Conservation (phyloP, 345 rosid species). For the Eucalyptus pauciflora region DNA sequence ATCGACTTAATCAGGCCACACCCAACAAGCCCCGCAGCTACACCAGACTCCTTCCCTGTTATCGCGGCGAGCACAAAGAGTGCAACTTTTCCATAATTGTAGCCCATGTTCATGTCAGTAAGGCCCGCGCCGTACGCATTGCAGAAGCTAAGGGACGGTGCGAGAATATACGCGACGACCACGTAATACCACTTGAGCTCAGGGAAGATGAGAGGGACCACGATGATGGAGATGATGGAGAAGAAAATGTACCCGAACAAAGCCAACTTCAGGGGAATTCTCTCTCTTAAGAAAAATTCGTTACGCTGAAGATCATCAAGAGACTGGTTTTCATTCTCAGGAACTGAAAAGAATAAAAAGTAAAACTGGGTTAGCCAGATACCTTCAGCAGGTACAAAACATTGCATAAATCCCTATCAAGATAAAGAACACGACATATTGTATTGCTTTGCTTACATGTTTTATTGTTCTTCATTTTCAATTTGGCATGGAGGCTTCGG, state of each 20-base stretch:
- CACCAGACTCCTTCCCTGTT: constrained; percentile 52
- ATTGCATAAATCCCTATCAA: background rate
- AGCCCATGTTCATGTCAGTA: constrained; percentile 97
- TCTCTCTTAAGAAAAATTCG: constrained; percentile 62
- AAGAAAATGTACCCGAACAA: constrained; percentile 55
- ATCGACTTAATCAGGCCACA: constrained; percentile 89
- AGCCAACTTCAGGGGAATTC: constrained; percentile 75
- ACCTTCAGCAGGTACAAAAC: background rate
- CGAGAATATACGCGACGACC: constrained; percentile 73
- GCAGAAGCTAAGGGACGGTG: constrained; percentile 90
- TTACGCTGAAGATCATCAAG: constrained; percentile 28
- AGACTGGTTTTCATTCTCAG: constrained; percentile 5
- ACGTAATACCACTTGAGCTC: constrained; percentile 86
- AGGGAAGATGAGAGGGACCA: constrained; percentile 76
- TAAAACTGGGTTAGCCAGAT: background rate
- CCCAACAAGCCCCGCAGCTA: constrained; percentile 80
- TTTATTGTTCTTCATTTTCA: constrained; percentile 11
- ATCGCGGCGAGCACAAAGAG: constrained; percentile 78
- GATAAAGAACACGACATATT: background rate
- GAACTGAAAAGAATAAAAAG: constrained; percentile 6
- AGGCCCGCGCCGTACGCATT: constrained; percentile 95
- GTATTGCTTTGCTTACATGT: constrained; percentile 16
- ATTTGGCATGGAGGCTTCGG: constrained; percentile 21
- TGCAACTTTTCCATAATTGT: constrained; percentile 86
- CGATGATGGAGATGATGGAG: constrained; percentile 57